Percentiles rank a stretch among this genome's conserved stretches.
These are phyloP conservation scores for Phytophthora pisi DNA, from an alignment of 352 stramenopile species.

Conservation along the genomic window DNA sequence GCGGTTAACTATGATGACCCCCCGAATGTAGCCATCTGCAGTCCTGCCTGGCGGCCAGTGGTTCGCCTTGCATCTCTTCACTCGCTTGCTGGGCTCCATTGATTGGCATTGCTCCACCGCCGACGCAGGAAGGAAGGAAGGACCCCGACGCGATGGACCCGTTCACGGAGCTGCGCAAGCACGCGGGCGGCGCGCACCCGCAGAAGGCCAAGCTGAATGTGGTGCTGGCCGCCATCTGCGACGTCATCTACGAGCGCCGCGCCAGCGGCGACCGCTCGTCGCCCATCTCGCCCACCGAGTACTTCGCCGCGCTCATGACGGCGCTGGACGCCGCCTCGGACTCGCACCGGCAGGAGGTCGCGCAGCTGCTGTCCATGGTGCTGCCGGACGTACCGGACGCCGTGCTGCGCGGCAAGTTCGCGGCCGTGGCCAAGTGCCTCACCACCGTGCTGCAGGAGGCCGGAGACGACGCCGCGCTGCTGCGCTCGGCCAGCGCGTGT, in stretches of 20 bases:
- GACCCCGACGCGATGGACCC: constrained; percentile 55
- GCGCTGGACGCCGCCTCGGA: constrained; percentile 74
- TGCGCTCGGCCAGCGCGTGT: constrained; percentile 71
- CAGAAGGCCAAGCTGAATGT: constrained; percentile 87
- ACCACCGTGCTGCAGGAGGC: constrained; percentile 75
- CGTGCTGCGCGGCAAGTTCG: constrained; percentile 83
- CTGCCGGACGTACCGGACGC: constrained; percentile 73
- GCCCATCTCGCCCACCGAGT: constrained; percentile 81
- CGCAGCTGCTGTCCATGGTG: constrained; percentile 78
- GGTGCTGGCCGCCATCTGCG: constrained; percentile 80
- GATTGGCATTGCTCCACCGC: constrained; percentile 25
- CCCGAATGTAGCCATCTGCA: constrained; percentile 1
- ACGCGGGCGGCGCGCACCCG: constrained; percentile 75
- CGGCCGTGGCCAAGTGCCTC: constrained; percentile 70
- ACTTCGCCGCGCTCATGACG: constrained; percentile 89
- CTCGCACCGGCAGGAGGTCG: constrained; percentile 80
- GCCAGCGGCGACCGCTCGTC: constrained; percentile 20
- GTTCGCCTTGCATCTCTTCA: constrained; percentile 33
- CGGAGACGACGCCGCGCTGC: constrained; percentile 59
- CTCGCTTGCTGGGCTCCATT: constrained; percentile 29
- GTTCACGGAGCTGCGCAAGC: constrained; percentile 82
- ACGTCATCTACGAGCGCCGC: constrained; percentile 85
- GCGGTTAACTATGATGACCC: not conserved
- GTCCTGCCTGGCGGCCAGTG: constrained; percentile 31
- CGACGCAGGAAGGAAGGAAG: not conserved